Evolutionary conservation across 1,284 basidiomycete genomes (phyloP).

Genomic region (Moesziomyces aphidis): DNA sequence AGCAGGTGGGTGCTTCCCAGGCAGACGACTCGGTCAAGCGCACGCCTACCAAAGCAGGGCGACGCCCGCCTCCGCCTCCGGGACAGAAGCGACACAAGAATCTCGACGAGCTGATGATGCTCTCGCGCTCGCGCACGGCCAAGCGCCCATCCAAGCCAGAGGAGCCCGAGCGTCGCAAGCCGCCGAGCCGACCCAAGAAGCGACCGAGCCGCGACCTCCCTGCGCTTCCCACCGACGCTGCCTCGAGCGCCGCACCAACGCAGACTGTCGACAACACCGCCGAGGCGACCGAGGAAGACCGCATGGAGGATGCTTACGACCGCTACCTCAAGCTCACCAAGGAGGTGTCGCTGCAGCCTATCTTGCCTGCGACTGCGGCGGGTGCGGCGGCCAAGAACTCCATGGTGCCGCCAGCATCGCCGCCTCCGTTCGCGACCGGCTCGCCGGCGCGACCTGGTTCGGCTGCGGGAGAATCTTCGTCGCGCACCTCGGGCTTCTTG

Average conservation of each 20-base stretch:
- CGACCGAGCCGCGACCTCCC: slow-evolving; percentile 49
- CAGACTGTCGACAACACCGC: not conserved
- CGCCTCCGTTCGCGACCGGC: slow-evolving; percentile 15
- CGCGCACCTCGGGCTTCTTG: slow-evolving; percentile 56
- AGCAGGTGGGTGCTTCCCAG: slow-evolving; percentile 64
- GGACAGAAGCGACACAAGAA: slow-evolving; percentile 41
- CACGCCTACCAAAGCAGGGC: slow-evolving; percentile 10
- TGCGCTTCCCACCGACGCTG: slow-evolving; percentile 16
- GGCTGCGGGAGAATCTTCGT: slow-evolving; percentile 19
- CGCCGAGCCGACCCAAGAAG: slow-evolving; percentile 30
- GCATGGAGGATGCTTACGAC: slow-evolving; percentile 87
- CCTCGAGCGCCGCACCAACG: not conserved
- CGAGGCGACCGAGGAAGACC: slow-evolving; percentile 57
- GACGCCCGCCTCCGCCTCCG: slow-evolving; percentile 47
- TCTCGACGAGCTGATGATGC: slow-evolving; percentile 46
- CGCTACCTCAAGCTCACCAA: slow-evolving; percentile 75
- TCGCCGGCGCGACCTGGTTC: slow-evolving; percentile 23
- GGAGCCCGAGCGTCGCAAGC: slow-evolving; percentile 41
- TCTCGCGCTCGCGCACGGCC: slow-evolving; percentile 31
- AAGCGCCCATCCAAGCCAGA: slow-evolving; percentile 48
- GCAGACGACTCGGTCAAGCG: slow-evolving; percentile 1
- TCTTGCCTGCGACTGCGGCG: slow-evolving; percentile 26
- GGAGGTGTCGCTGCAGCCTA: slow-evolving; percentile 48
- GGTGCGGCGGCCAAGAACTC: slow-evolving; percentile 12
- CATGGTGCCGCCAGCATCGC: slow-evolving; percentile 11